Evolutionary conservation across 257 asterid species (phyloP).

Genomic region (Paulownia fortunei): DNA sequence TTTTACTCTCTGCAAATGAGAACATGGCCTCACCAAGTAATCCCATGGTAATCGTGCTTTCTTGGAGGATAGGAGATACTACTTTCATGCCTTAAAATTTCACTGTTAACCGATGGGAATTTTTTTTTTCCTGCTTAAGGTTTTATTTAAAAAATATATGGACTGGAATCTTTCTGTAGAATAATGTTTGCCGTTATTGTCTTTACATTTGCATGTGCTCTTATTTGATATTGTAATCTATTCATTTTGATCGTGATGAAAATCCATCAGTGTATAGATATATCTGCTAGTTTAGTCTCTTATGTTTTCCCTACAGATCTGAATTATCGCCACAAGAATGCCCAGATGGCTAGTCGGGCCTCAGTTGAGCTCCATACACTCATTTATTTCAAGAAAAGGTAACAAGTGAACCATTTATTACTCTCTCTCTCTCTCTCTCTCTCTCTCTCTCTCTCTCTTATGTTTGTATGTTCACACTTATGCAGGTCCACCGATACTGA

Average conservation of each 20-base stretch:
- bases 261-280: background rate
- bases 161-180: background rate
- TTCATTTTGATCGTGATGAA: background rate
- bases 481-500: slow-evolving; percentile 98
- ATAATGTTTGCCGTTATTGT: background rate
- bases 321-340: slow-evolving; percentile 95
- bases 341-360: slow-evolving; percentile 98
- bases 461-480: slow-evolving; percentile 16
- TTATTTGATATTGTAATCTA: background rate
- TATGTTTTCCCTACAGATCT: slow-evolving; percentile 58
- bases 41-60: background rate
- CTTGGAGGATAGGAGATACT: background rate
- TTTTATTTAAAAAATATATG: background rate
- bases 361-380: slow-evolving; percentile 98
- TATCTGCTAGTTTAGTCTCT: slow-evolving; percentile 15
- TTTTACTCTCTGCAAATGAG: background rate
- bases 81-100: background rate
- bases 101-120: background rate
- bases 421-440: background rate
- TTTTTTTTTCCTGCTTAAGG: background rate
- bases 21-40: background rate
- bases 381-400: slow-evolving; percentile 90
- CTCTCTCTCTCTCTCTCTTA: slow-evolving; percentile 19
- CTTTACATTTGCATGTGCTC: slow-evolving; percentile 10
- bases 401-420: slow-evolving; percentile 19